These are phyloP conservation scores for Prinsepia uniflora DNA, from an alignment of 306 rosid species.

Conservation along the genomic window DNA sequence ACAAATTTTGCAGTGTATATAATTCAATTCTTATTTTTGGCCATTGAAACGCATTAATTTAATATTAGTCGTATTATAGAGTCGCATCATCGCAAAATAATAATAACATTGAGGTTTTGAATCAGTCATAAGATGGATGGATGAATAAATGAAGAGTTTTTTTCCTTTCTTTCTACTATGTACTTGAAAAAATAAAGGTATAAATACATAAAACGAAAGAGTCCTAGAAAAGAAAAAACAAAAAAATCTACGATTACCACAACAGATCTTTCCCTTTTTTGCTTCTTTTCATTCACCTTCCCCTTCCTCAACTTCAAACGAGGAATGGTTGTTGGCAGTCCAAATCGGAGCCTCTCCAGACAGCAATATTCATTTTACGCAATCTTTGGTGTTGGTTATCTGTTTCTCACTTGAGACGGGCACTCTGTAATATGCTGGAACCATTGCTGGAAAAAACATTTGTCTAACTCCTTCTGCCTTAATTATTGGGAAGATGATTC, in stretches of 20 bases:
- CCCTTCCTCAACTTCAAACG: constrained; percentile 8
- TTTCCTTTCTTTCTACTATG: not conserved
- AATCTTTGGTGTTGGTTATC: constrained; percentile 3
- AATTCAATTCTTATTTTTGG: not conserved
- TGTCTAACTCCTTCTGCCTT: constrained; percentile 95
- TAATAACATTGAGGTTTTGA: not conserved
- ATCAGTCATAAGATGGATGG: no score
- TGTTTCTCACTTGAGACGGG: constrained; percentile 32
- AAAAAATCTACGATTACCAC: not conserved
- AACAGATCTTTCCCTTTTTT: constrained; percentile 1
- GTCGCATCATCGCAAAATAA: no score
- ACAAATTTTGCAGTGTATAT: not conserved
- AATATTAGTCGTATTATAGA: no score
- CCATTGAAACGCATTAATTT: not conserved
- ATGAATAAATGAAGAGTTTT: not conserved
- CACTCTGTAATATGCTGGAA: constrained; percentile 78
- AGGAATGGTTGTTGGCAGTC: not conserved
- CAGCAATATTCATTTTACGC: not conserved
- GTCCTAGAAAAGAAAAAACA: not conserved
- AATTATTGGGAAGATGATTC: constrained; percentile 80
- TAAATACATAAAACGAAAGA: not conserved
- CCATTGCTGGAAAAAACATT: constrained; percentile 84
- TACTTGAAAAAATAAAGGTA: constrained; percentile 3
- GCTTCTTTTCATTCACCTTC: not conserved
- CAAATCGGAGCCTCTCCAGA: not conserved